phyloP scores from a whole-genome alignment of 23 red algal species.

The Gracilariopsis chorda region DNA sequence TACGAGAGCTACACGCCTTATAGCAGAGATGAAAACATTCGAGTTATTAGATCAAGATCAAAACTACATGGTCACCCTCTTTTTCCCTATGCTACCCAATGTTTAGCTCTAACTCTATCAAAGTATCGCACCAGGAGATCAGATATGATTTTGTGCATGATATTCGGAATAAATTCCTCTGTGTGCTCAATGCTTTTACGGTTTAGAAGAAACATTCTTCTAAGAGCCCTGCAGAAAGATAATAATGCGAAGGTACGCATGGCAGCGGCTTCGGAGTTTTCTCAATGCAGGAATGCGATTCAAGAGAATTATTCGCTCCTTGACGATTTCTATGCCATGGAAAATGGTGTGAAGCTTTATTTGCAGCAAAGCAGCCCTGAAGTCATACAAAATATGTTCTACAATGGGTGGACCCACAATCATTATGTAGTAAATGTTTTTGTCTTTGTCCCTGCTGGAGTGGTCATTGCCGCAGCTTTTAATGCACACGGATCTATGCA shows the following conservation, averaged over 20 bases:
- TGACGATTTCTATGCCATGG: background rate
- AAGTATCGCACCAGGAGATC: background rate
- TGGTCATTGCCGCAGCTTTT: background rate
- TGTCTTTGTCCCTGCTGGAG: background rate
- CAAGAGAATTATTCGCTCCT: background rate
- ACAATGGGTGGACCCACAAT: constrained; percentile 14
- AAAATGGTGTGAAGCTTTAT: background rate
- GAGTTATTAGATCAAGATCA: too few species aligned
- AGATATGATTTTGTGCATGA: constrained; percentile 1
- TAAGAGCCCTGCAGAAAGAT: background rate
- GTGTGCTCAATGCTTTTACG: constrained; percentile 18
- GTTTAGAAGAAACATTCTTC: background rate
- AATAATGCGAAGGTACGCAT: background rate
- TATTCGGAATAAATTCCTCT: constrained; percentile 6
- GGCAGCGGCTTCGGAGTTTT: background rate
- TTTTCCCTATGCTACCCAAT: background rate
- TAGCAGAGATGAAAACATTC: background rate
- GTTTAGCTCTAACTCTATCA: background rate
- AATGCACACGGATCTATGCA: background rate
- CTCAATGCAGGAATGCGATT: background rate
- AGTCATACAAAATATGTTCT: constrained; percentile 29
- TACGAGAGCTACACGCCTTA: background rate
- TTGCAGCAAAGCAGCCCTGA: background rate
- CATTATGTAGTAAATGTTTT: constrained; percentile 47
- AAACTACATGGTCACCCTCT: background rate